Evolutionary conservation across 2,329 filamentous ascomycete species (phyloP).

Genomic region (Arthrobotrys iridis): DNA sequence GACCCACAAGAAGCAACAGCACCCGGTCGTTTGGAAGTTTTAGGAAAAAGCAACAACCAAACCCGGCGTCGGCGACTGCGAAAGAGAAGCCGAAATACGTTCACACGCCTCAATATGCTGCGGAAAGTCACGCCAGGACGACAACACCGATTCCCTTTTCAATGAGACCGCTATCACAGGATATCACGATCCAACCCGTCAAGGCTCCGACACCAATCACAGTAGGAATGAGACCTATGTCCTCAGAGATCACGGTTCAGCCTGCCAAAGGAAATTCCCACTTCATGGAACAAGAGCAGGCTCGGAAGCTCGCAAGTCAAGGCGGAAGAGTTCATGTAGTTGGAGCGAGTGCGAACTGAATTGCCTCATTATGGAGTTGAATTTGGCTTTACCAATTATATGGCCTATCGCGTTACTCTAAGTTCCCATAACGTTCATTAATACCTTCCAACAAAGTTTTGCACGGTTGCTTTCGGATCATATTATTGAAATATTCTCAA

Average conservation of each 20-base stretch:
- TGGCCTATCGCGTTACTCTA: too few relatives aligned
- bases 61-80: not conserved
- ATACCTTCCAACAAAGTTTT: too few relatives aligned
- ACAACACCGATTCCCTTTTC: conserved; percentile 39
- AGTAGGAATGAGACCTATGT: conserved; percentile 19
- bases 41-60: conserved; percentile 6
- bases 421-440: too few relatives aligned
- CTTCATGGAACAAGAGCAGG: conserved; percentile 12
- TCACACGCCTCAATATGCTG: conserved; percentile 40
- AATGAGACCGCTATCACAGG: conserved; percentile 28
- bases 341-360: conserved; percentile 6
- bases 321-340: conserved; percentile 44
- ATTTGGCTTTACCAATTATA: too few relatives aligned
- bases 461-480: not conserved
- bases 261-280: conserved; percentile 20
- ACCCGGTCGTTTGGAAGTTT: conserved; percentile 28
- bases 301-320: conserved; percentile 2
- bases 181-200: conserved; percentile 14
- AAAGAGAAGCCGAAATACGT: conserved; percentile 39
- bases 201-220: conserved; percentile 3
- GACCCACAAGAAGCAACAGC: conserved; percentile 6
- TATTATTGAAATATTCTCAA: too few relatives aligned
- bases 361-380: too few relatives aligned
- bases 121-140: conserved; percentile 39
- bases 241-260: conserved; percentile 36